Evolutionary conservation across 176 grass and related monocot genomes (phyloP), one percentile per base, ranked within the genome.

Genomic region (Aegilops longissima): DNA sequence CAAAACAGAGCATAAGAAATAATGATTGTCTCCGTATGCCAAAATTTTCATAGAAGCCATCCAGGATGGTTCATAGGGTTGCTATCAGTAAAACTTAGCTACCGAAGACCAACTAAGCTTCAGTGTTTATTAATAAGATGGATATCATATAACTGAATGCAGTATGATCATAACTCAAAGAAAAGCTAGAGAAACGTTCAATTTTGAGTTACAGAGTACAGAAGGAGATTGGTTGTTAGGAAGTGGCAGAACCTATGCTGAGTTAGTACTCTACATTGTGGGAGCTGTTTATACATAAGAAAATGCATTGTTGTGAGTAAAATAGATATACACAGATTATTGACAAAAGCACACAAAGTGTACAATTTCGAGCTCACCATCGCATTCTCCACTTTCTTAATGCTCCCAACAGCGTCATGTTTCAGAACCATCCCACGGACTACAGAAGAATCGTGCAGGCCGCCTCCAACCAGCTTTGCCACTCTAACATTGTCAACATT

Each of bases 391-490:
- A 86, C 82, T 52, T 31, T 87, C 81, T 91, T 98, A 18, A 98
- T 96, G 71, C 92, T 96, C 21, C 97, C 97, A 85, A 93, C 31
- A 29, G 90, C 90, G 0, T 98, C 97, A 90, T 79, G 91, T 86
- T 92, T 98, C 35, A 98, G 77, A 83, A 98, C 88, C 93, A 98
- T 92, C 73, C 94, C 97, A 77, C 93, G 90, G 14, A 95, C 90
- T 73, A 98, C 92, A n/a, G 88, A 82, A 36, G 92, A 98, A 29
- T 96, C 93, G 69, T 92, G 96, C 82, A 98, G 88, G 84, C 96
- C 90, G 82, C 96, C 92, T 73, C 96, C 96, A 90, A 96, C 30
- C 4, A 98, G 68, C 76, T 98, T 98, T 13, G 90, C 90, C 79
- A 98, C 97, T 84, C 97, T 91, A 82, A 98, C 92, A 85, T 98